phyloP scores from a whole-genome alignment of 495 filamentous ascomycete species.

The Hypoxylon cercidicola region DNA sequence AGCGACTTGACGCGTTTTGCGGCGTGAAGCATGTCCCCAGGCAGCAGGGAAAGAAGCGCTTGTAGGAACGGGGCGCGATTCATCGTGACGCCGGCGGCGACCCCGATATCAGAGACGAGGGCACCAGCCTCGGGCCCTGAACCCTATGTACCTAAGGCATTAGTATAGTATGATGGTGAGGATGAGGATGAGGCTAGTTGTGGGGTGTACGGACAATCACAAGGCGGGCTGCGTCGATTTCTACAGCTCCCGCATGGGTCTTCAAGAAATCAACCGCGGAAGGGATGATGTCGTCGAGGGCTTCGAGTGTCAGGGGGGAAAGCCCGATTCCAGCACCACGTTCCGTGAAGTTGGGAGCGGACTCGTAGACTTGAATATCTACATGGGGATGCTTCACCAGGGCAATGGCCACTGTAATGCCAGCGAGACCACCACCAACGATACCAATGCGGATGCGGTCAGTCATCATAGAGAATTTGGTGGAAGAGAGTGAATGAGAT shows the following conservation, averaged over 20 bases:
- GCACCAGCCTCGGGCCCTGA: constrained; percentile 25
- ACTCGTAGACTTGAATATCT: constrained; percentile 44
- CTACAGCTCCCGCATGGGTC: constrained; percentile 22
- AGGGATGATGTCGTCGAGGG: constrained; percentile 24
- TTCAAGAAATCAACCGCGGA: constrained; percentile 21
- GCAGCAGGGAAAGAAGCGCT: constrained; percentile 24
- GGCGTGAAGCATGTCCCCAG: constrained; percentile 19
- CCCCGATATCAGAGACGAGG: constrained; percentile 18
- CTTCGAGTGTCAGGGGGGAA: constrained; percentile 11
- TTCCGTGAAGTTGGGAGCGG: constrained; percentile 41
- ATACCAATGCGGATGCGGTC: constrained; percentile 26
- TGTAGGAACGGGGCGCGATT: constrained; percentile 21
- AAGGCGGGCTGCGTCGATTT: constrained; percentile 12
- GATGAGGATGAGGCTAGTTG: not conserved
- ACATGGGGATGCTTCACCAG: constrained; percentile 34
- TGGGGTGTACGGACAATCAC: constrained; percentile 17
- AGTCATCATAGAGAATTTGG: constrained; percentile 13
- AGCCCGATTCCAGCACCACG: constrained; percentile 42
- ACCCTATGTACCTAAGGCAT: constrained; percentile 22
- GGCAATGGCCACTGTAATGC: constrained; percentile 31
- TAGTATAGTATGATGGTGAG: constrained; percentile 14
- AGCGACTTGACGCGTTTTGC: constrained; percentile 21
- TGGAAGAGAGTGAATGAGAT: constrained; percentile 1
- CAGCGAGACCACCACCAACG: constrained; percentile 46
- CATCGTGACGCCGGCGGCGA: constrained; percentile 16